Evolutionary conservation across 768 basidiomycete genomes (phyloP), one percentile per base, ranked within the genome.

Genomic region (Collybia sordida): DNA sequence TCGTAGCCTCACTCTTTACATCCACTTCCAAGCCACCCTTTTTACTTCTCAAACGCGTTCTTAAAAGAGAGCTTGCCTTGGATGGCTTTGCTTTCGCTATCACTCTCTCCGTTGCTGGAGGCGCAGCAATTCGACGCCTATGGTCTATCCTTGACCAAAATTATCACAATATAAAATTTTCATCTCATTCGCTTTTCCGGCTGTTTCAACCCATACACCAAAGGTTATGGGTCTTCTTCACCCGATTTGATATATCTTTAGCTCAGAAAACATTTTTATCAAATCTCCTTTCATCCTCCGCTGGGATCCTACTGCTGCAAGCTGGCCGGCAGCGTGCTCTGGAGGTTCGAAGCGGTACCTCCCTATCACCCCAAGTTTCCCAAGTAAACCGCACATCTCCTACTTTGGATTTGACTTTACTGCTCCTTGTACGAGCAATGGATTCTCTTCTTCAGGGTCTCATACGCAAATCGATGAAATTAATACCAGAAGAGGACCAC

Each of bases 31-130:
- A 59, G 19, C 50, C 49, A 6, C 51, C 53, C 49, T 22, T 66
- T 45, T 46, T 63, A 42, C 51, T 58, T 57, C 56, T 77, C 36
- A 55, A 57, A 52, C 66, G 70, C 41, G 63, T 82, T 11, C 64
- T 91, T 7, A 67, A 58, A 47, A 76, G 79, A 35, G 87, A 90
- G 59, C 63, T 88, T 9, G 74, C 77, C 6, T 53, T 74, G 31
- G 81, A 80, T 49, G 82, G 87, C 12, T 88, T 91, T 63, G 85
- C 90, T 5, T 85, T 79, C 49, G 78, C 86, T 23, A 77, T 89
- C 47, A 81, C 87, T 0, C 59, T 80, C 5, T 77, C 82, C 14
- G 72, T 88, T 4, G 86, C 78, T 0, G 89, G 88, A 6, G 88
- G 88, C 2, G 74, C 78, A 24, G 67, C 73, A 28, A 60, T 90